Conservation (phyloP, 257 asterid genomes). For the Scutellaria minor region DNA sequence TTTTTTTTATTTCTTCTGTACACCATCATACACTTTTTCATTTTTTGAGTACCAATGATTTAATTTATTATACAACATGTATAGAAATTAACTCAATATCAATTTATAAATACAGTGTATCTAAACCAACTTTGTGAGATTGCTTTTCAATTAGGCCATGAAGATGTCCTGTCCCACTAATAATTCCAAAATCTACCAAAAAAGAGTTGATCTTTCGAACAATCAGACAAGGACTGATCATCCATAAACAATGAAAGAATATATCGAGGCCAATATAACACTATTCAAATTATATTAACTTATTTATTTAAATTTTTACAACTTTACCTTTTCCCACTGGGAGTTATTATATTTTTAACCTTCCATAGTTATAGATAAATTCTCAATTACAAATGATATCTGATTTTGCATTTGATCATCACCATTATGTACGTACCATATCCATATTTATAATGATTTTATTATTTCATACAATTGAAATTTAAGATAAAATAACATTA, state of each 20-base stretch:
- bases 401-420: too few species aligned
- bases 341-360: not conserved
- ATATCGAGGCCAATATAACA: not conserved
- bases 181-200: not conserved
- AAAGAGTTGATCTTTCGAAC: not conserved
- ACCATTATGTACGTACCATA: too few species aligned
- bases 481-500: too few species aligned
- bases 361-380: not conserved
- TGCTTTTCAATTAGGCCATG: not conserved
- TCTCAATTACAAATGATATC: too few species aligned
- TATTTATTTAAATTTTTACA: not conserved
- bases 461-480: too few species aligned
- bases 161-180: not conserved
- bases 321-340: not conserved
- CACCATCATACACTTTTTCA: too few species aligned
- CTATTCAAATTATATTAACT: not conserved
- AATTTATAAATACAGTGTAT: not conserved
- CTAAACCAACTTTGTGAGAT: not conserved
- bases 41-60: too few species aligned
- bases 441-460: too few species aligned
- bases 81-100: too few species aligned
- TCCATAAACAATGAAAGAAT: not conserved
- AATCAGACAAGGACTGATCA: conserved; percentile 28
- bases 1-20: too few species aligned
- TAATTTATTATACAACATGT: too few species aligned